Evolutionary conservation across 768 basidiomycete species (phyloP).

Genomic region (Podaxis sp.): DNA sequence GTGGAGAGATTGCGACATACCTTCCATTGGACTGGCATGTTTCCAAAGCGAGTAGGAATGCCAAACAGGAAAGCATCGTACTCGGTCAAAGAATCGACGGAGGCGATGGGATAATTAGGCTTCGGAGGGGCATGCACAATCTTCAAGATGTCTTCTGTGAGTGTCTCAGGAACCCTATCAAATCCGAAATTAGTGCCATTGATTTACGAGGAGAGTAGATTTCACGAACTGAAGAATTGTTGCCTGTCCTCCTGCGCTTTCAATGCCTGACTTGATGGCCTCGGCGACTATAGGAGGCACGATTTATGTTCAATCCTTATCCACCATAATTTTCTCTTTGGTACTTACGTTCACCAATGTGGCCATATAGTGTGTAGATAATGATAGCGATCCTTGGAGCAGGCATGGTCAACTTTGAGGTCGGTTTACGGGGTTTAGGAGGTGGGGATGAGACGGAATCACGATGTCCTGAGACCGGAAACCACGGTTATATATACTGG

Average conservation of each 20-base stretch:
- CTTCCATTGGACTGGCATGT: constrained; percentile 79
- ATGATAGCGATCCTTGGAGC: constrained; percentile 62
- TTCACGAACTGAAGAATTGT: constrained; percentile 52
- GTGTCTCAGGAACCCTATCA: constrained; percentile 72
- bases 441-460: background rate
- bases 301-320: background rate
- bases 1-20: constrained; percentile 23
- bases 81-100: constrained; percentile 42
- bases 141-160: constrained; percentile 58
- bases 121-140: constrained; percentile 73
- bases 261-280: constrained; percentile 43
- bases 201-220: background rate
- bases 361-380: constrained; percentile 73
- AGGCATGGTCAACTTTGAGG: constrained; percentile 25
- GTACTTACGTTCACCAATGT: constrained; percentile 59
- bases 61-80: constrained; percentile 78
- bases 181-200: background rate
- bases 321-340: background rate
- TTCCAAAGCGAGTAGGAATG: constrained; percentile 78
- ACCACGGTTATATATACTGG: background rate
- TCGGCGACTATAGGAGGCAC: constrained; percentile 48
- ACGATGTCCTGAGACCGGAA: background rate
- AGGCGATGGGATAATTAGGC: constrained; percentile 65
- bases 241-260: constrained; percentile 42
- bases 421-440: background rate